A percentile compares a stretch with the other conserved stretches of the same genome.
Conservation (phyloP, 306 rosid species). For the Dryas octopetala region DNA sequence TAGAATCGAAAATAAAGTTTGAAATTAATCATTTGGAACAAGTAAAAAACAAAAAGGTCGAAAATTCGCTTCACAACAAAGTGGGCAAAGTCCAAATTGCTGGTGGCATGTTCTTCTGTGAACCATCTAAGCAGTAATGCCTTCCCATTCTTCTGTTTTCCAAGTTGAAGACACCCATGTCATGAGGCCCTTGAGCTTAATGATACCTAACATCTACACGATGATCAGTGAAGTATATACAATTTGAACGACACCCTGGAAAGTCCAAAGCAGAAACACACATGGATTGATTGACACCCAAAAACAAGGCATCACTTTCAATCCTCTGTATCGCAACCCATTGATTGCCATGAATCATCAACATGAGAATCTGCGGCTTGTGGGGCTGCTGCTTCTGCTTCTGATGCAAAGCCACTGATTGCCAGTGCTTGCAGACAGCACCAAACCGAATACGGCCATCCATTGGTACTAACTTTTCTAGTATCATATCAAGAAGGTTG, state of each 20-base stretch:
- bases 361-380: no score
- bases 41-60: no score
- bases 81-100: slow-evolving; percentile 15
- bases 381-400: not conserved
- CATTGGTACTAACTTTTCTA: not conserved
- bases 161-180: slow-evolving; percentile 8
- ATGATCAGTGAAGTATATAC: not conserved
- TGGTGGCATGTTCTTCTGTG: not conserved
- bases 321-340: not conserved
- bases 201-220: not conserved
- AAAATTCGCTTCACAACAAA: not conserved
- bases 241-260: not conserved
- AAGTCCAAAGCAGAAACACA: not conserved
- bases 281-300: not conserved
- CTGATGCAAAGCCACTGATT: not conserved
- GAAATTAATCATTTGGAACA: no score
- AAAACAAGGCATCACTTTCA: slow-evolving; percentile 10
- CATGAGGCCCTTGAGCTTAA: not conserved
- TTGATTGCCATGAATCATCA: not conserved
- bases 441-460: not conserved
- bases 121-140: not conserved
- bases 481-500: not conserved
- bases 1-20: no score
- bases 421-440: not conserved
- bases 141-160: not conserved